Percentiles rank a stretch among this genome's conserved stretches.
phyloP scores from a whole-genome alignment of 768 basidiomycete genomes.

The Fibroporia radiculosa region DNA sequence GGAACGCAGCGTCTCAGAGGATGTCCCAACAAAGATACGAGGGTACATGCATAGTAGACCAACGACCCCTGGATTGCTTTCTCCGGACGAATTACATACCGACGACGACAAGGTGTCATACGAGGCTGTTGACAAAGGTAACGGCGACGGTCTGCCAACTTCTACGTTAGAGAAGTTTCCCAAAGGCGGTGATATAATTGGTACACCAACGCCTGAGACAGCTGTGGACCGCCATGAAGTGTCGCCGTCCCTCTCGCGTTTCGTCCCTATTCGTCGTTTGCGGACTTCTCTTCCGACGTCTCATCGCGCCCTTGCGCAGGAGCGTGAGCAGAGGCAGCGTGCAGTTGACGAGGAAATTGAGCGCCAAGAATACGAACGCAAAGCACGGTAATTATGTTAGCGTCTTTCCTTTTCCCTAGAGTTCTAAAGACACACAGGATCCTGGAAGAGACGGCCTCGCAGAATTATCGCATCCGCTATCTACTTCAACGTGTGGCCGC shows the following conservation, averaged over 20 bases:
- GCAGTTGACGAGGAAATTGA: conserved; percentile 42
- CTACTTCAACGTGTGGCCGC: conserved; percentile 58
- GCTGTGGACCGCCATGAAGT: background rate
- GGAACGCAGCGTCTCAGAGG: conserved; percentile 24
- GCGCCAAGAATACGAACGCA: conserved; percentile 50
- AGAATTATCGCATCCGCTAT: conserved; percentile 65
- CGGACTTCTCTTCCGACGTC: conserved; percentile 30
- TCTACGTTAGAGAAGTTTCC: background rate
- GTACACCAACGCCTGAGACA: background rate
- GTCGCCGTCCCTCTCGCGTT: conserved; percentile 1
- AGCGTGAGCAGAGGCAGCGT: conserved; percentile 28
- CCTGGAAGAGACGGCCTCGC: conserved; percentile 47
- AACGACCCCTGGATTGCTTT: conserved; percentile 9
- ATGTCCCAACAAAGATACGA: conserved; percentile 11
- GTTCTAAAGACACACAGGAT: too few species aligned
- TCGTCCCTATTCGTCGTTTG: conserved; percentile 3
- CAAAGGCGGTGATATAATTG: background rate
- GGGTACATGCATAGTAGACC: conserved; percentile 9
- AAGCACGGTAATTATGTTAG: conserved; percentile 37
- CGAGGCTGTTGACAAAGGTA: background rate
- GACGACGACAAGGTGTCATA: background rate
- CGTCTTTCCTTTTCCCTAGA: background rate
- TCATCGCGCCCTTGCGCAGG: conserved; percentile 14
- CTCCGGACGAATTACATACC: conserved; percentile 3
- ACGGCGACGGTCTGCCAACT: background rate